These are phyloP conservation scores for Mycena vulgaris DNA, from an alignment of 768 basidiomycete genomes.

Conservation along the genomic window DNA sequence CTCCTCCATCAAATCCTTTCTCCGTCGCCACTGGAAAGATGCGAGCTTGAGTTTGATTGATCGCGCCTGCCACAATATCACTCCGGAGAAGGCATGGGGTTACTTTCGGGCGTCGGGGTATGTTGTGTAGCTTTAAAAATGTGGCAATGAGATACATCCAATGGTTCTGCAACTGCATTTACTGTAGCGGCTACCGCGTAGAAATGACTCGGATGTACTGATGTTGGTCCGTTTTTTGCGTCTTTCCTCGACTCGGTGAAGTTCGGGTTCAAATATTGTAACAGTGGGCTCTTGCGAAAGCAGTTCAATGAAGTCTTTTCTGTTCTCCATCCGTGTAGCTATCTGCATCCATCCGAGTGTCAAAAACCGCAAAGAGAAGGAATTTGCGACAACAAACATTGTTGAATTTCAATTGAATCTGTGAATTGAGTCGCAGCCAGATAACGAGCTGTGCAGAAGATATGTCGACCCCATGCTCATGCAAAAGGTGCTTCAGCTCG, in stretches of 20 bases:
- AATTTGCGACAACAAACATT: not conserved
- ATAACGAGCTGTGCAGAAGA: too few relatives aligned
- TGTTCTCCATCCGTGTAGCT: too few relatives aligned
- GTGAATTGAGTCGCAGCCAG: not conserved
- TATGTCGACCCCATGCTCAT: too few relatives aligned
- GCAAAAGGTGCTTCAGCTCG: too few relatives aligned
- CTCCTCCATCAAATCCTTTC: slow-evolving; percentile 24
- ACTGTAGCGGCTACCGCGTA: not conserved
- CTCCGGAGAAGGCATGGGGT: slow-evolving; percentile 36
- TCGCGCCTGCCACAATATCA: slow-evolving; percentile 31
- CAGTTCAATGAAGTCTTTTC: too few relatives aligned
- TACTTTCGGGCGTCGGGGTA: slow-evolving; percentile 16
- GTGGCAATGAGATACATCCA: not conserved
- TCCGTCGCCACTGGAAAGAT: slow-evolving; percentile 29
- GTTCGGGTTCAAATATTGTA: not conserved
- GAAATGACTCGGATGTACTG: not conserved
- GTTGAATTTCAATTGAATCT: not conserved
- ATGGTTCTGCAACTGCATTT: not conserved
- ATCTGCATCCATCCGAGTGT: too few relatives aligned
- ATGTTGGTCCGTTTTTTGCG: not conserved
- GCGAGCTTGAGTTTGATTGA: not conserved
- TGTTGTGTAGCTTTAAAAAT: slow-evolving; percentile 20
- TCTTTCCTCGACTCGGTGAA: not conserved
- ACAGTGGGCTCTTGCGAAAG: not conserved
- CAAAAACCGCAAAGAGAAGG: too few relatives aligned